Evolutionary conservation across 208 protist genomes (phyloP).

Genomic region (Endotrypanum monterogeii): DNA sequence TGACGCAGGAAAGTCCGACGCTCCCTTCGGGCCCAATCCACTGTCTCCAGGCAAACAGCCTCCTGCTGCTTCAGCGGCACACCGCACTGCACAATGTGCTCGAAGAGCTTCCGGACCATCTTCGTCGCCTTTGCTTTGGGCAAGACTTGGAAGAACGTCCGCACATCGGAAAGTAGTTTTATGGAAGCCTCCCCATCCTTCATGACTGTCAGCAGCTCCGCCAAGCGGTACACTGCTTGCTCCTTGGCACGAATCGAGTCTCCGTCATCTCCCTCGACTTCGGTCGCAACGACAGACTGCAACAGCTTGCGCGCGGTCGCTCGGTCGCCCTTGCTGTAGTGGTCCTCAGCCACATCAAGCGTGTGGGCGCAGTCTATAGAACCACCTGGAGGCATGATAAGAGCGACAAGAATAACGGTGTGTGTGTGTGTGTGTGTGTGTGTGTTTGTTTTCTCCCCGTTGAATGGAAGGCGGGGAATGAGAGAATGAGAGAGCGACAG

Average conservation of each 20-base stretch:
- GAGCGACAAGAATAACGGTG: no score
- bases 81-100: slow-evolving; percentile 77
- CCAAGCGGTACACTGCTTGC: slow-evolving; percentile 79
- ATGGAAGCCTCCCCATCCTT: slow-evolving; percentile 63
- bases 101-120: slow-evolving; percentile 91
- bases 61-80: slow-evolving; percentile 86
- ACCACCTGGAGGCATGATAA: slow-evolving; percentile 6
- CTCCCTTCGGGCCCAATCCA: slow-evolving; percentile 95
- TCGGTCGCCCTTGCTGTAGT: slow-evolving; percentile 61
- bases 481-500: background rate
- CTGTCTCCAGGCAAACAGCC: slow-evolving; percentile 92
- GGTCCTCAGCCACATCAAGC: slow-evolving; percentile 60
- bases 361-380: slow-evolving; percentile 26
- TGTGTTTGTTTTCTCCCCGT: no score
- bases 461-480: background rate
- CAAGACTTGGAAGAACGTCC: slow-evolving; percentile 79
- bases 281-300: slow-evolving; percentile 45
- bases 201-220: slow-evolving; percentile 55
- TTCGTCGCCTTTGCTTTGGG: slow-evolving; percentile 93
- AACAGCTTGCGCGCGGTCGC: slow-evolving; percentile 50
- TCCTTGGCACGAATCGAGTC: slow-evolving; percentile 79
- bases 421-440: no score
- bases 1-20: slow-evolving; percentile 97
- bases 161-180: slow-evolving; percentile 58
- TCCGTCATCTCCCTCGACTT: slow-evolving; percentile 52